A percentile compares a stretch with the other conserved stretches of the same genome.
Conservation (phyloP, 2,329 filamentous ascomycete genomes). For the Aspergillus brasiliensis region DNA sequence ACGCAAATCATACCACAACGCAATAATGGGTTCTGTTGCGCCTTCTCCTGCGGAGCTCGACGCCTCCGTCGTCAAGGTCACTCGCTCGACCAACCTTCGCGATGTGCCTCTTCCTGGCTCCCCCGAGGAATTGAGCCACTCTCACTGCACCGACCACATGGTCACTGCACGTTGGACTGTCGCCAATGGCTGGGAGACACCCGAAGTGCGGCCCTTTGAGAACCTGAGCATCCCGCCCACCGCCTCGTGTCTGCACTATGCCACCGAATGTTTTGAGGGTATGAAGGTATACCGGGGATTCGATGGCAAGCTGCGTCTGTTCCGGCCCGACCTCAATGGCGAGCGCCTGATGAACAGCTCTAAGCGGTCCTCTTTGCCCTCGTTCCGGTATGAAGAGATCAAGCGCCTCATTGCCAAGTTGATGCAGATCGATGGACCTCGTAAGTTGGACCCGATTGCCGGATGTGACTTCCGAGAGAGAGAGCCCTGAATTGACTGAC, state of each 20-base stretch:
- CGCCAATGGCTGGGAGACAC: slow-evolving; percentile 69
- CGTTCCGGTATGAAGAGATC: slow-evolving; percentile 70
- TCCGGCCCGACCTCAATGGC: slow-evolving; percentile 75
- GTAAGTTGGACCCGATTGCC: slow-evolving; percentile 46
- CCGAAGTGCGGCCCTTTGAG: slow-evolving; percentile 75
- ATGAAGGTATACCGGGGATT: slow-evolving; percentile 71
- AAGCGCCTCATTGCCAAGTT: slow-evolving; percentile 73
- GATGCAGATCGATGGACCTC: slow-evolving; percentile 63
- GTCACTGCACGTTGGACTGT: slow-evolving; percentile 70
- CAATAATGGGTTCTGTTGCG: slow-evolving; percentile 35
- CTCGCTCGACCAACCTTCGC: slow-evolving; percentile 37
- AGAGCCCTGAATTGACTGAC: not conserved
- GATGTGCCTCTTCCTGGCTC: slow-evolving; percentile 43
- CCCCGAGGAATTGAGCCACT: slow-evolving; percentile 43
- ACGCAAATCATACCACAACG: not conserved
- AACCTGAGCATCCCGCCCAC: slow-evolving; percentile 78
- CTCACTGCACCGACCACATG: slow-evolving; percentile 80
- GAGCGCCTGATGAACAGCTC: slow-evolving; percentile 60
- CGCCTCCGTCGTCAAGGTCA: slow-evolving; percentile 43
- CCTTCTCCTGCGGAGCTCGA: slow-evolving; percentile 39
- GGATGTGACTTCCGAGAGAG: not conserved
- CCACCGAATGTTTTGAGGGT: slow-evolving; percentile 88
- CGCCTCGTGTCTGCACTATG: slow-evolving; percentile 81
- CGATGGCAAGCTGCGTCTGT: slow-evolving; percentile 73
- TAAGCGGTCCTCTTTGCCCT: slow-evolving; percentile 71